Evolutionary conservation across 495 filamentous ascomycete species (phyloP), one percentile per base, ranked within the genome.

Genomic region (Xylaria nigripes): DNA sequence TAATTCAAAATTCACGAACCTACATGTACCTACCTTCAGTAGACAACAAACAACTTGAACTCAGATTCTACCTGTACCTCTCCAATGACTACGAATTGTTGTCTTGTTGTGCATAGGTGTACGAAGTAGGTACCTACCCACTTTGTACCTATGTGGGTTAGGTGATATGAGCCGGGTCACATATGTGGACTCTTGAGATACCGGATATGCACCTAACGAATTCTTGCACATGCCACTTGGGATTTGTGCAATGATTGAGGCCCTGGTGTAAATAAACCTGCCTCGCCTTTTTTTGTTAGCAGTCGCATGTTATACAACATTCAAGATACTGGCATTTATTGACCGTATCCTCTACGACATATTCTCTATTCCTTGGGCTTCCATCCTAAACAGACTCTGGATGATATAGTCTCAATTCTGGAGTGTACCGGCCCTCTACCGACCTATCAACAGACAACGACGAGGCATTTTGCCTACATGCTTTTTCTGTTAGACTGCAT

Each of bases 191-290:
- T 36, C 36, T 40, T 9, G 36, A 18, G 36, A 15, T 25, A 18
- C 44, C 16, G 10, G 41, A 44, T 23, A 44, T 44, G 19, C 22
- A 44, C 15, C 10, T 16, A n/a, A 29, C 22, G 22, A 25, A 27
- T n/a, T n/a, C 23, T 29, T 46, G 23, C 44, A 46, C 15, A 16
- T 46, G 24, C 45, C 25, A 19, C 10, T 9, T 36, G 19, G 19
- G 18, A 34, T 27, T 21, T 3, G 32, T 42, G 23, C 32, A 30
- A 36, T 38, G 44, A 23, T 21, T 19, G 46, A 38, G 30, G 46
- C 13, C 30, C 18, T 23, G 34, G 29, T 23, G 45, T 48, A 54
- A 54, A 54, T 54, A 41, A 42, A 54, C 32, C 24, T 48, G 44
- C 51, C 24, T 16, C 22, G 6, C 15, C 9, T 22, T 50, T 54